Evolutionary conservation across 208 protist genomes (phyloP).

Genomic region (Phytomonas francai): DNA sequence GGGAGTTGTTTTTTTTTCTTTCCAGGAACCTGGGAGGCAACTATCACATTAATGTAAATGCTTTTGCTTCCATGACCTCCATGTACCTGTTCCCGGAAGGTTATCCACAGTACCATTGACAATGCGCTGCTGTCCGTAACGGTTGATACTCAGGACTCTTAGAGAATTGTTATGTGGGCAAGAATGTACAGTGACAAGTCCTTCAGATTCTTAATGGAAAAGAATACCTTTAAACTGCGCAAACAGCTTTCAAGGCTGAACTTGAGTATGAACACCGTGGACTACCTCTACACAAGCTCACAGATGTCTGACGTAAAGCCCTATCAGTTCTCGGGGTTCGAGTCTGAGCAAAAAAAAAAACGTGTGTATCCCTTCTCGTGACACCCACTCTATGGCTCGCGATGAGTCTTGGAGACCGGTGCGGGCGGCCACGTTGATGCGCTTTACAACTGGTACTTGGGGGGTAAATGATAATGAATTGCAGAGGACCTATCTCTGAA

Average conservation of each 20-base stretch:
- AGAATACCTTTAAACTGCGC: conserved; percentile 31
- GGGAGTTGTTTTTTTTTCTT: conserved; percentile 36
- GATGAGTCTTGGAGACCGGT: conserved; percentile 16
- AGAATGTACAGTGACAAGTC: conserved; percentile 23
- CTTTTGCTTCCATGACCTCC: conserved; percentile 47
- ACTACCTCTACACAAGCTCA: conserved; percentile 4
- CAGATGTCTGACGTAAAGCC: not conserved
- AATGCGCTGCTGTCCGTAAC: conserved; percentile 23
- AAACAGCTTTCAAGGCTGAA: conserved; percentile 33
- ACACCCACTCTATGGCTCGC: conserved; percentile 20
- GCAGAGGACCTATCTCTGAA: conserved; percentile 49
- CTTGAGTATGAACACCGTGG: conserved; percentile 25
- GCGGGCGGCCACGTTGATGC: conserved; percentile 27
- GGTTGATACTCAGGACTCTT: conserved; percentile 21
- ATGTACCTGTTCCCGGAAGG: conserved; percentile 8
- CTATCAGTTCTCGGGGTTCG: not conserved
- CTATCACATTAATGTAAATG: conserved; percentile 33
- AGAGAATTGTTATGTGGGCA: conserved; percentile 39
- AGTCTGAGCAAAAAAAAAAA: conserved; percentile 3
- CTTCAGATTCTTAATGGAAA: conserved; percentile 22
- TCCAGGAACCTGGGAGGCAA: conserved; percentile 51
- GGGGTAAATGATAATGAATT: conserved; percentile 20
- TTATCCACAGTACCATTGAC: conserved; percentile 29
- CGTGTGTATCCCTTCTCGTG: conserved; percentile 32
- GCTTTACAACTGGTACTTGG: conserved; percentile 13